Evolutionary conservation across 2,329 filamentous ascomycete species (phyloP), one percentile per base, ranked within the genome.

Genomic region (Colletotrichum liaoningense): DNA sequence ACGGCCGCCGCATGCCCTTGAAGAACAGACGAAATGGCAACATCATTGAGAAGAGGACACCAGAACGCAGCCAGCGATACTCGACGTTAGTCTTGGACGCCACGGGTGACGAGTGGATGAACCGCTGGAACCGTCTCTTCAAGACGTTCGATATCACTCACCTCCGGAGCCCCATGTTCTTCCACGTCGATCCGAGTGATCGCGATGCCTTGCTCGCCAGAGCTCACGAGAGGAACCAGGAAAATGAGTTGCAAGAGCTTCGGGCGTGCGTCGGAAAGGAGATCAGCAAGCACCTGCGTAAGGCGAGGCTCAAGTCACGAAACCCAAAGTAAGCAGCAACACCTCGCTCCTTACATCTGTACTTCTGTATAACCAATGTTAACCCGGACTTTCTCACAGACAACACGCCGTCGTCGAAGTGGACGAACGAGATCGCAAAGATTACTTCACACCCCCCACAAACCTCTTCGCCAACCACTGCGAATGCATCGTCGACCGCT

Each of bases 91-190:
- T 95, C 0, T 84, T 97, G 0, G 94, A 96, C 77, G 89, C 88
- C 1, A 89, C 89, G 1, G 89, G 88, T 0, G 83, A 88, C 60
- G 78, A 84, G 57, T 96, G 93, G 93, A 90, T 96, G 86, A 83
- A 87, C 11, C 87, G 90, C 54, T 96, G 94, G 94, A 90, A 93
- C 57, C 84, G 86, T 16, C 87, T 93, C 4, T 96, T 96, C 81
- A 84, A 87, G 38, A 89, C 88, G 3, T 90, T 94, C 57, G 88
- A 91, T 62, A 96, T 96, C 59, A 86, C 88, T 1, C 90, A 95
- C 77, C 84, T 97, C 52, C 88, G 94, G 19, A 95, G 93, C 76
- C 94, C 93, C 0, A 93, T 96, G 92, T 93, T 95, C 78, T 96
- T 95, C 84, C 94, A 97, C 78, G 87, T 94, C 16, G 93, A 96